Evolutionary conservation across 1,139 yeast genomes (phyloP).

Genomic region (Diutina siamensis): DNA sequence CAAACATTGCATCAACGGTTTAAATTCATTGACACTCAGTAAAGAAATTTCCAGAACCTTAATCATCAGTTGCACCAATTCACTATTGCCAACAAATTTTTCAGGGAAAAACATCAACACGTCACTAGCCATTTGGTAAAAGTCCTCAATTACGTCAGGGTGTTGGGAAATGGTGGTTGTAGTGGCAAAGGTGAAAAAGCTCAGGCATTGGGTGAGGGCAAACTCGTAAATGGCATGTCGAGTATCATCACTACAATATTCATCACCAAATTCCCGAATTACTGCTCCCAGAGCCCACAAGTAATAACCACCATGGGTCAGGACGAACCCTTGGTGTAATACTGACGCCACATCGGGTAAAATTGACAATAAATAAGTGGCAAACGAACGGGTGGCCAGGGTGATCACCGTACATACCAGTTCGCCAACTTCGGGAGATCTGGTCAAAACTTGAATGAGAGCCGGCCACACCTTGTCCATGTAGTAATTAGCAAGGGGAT

Average conservation of each 20-base stretch:
- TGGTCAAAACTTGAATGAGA: conserved; percentile 34
- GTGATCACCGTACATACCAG: conserved; percentile 60
- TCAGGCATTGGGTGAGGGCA: conserved; percentile 33
- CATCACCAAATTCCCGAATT: conserved; percentile 69
- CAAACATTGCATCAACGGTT: conserved; percentile 58
- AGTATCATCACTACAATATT: conserved; percentile 25
- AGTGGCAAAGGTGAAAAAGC: conserved; percentile 23
- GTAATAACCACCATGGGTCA: conserved; percentile 68
- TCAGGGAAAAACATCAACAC: conserved; percentile 69
- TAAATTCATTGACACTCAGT: conserved; percentile 48
- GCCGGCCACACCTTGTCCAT: conserved; percentile 50
- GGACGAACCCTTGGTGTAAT: conserved; percentile 56
- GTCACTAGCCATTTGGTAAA: conserved; percentile 75
- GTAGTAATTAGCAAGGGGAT: conserved; percentile 50
- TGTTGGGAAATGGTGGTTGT: conserved; percentile 14
- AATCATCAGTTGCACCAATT: conserved; percentile 44
- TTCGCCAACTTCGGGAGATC: conserved; percentile 55
- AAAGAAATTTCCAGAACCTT: conserved; percentile 51
- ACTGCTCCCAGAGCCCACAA: conserved; percentile 85
- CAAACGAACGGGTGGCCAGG: conserved; percentile 55
- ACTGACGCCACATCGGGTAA: conserved; percentile 54
- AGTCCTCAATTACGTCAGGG: conserved; percentile 81
- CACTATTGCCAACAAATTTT: conserved; percentile 45
- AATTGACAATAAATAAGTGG: conserved; percentile 50
- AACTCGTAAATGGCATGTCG: conserved; percentile 35